Base-by-base conservation (phyloP, 345 rosid genomes). In the Citrus inodora region DNA sequence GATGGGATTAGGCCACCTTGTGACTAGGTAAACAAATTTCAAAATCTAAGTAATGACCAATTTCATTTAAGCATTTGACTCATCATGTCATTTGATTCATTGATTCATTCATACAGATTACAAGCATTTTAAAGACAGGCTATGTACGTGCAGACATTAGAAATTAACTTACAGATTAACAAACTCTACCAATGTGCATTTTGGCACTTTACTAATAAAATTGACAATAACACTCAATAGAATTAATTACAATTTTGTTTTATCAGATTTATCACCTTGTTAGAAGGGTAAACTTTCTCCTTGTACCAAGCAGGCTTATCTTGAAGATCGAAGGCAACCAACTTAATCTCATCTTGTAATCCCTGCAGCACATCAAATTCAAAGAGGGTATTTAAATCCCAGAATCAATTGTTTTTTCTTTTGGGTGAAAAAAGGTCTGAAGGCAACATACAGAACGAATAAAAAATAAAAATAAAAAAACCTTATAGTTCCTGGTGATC, bases 401-500 rank as follows among this genome's bases (percentile, higher is more conserved):
- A 6, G 4, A 63, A 64, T 64, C 7, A 14, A 11, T 64, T 64
- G 28, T 19, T 55, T 56, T 9, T 40, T 9, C 13, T 40, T 40
- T 40, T 40, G 46, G 6, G 10, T 7, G 42, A 8, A 38, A 38
- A 9, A 40, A 40, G 42, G 1, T 7, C 10, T 7, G 8, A 38
- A 38, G 42, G 42, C 42, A 38, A 32, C 3, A 40, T 1, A 40
- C 13, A 9, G 32, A 30, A 40, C 11, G 2, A 40, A 40, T 40
- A 40, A 40, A 40, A 38, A 10, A 40, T 0, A 5, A 0, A n/a
- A 25, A 48, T 11, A 33, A 7, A 63, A 55, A 76, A 40, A 92
- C 97, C 98, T 92, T 93, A 78, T 81, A 77, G 81, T 95, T 92
- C 80, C 98, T 87, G 75, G 97, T 90, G 92, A 95, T 93, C 99